phyloP scores from a whole-genome alignment of 2,329 filamentous ascomycete genomes.

The Hymenoscyphus linearis region DNA sequence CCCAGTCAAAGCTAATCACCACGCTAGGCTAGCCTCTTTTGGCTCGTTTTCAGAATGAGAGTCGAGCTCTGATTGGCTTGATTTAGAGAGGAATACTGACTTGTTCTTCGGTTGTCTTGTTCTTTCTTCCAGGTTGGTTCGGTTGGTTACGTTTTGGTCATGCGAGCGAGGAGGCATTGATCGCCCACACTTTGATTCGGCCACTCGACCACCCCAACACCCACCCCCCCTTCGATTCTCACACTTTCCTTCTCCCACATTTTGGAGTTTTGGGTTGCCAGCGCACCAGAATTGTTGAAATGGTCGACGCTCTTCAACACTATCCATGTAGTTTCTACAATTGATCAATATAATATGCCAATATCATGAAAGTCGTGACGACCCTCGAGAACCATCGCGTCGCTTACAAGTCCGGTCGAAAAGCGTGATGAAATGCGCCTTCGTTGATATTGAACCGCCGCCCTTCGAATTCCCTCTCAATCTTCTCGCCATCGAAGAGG shows the following conservation, averaged over 20 bases:
- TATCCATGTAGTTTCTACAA: constrained; percentile 5
- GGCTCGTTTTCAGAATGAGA: not conserved
- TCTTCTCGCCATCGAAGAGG: not conserved
- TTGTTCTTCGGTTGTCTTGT: not conserved
- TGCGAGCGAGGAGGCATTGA: not conserved
- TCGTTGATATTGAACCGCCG: constrained; percentile 3
- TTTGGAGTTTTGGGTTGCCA: constrained; percentile 8
- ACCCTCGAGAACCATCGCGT: constrained; percentile 8
- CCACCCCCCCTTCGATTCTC: constrained; percentile 3
- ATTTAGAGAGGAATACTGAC: not conserved
- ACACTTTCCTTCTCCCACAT: constrained; percentile 20
- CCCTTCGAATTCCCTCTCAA: not conserved
- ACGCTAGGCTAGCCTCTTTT: constrained; percentile 1
- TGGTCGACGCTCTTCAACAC: constrained; percentile 6
- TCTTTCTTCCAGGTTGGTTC: not conserved
- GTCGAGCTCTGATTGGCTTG: constrained; percentile 9
- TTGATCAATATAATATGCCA: constrained; percentile 9
- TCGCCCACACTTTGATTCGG: constrained; percentile 2
- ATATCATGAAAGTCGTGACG: constrained; percentile 16
- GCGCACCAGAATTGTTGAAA: constrained; percentile 11
- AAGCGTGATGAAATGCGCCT: constrained; percentile 10
- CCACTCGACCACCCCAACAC: constrained; percentile 12
- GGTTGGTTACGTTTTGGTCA: not conserved
- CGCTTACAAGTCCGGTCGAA: constrained; percentile 11
- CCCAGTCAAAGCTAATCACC: constrained; percentile 2